phyloP scores from a whole-genome alignment of 2,329 filamentous ascomycete species.

The Penicillium sp. region DNA sequence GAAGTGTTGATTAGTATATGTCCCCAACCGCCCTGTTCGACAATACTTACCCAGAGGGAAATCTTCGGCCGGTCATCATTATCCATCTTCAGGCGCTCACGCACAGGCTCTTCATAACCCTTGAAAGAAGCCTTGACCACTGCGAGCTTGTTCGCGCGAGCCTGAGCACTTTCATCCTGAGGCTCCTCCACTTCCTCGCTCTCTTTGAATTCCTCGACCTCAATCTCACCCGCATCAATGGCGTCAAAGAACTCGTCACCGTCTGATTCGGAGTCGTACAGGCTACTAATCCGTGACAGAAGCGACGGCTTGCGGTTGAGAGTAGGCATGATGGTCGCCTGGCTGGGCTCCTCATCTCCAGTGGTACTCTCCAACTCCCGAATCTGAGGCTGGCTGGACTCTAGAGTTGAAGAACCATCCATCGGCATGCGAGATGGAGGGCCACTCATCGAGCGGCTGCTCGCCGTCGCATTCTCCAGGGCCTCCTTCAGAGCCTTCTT shows the following conservation, averaged over 20 bases:
- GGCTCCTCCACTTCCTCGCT: conserved; percentile 55
- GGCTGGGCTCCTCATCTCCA: conserved; percentile 20
- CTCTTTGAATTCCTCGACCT: conserved; percentile 67
- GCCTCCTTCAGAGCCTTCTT: conserved; percentile 89
- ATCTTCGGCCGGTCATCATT: conserved; percentile 92
- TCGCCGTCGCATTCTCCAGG: conserved; percentile 63
- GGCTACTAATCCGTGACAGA: conserved; percentile 71
- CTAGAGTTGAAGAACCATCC: conserved; percentile 33
- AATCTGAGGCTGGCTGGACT: conserved; percentile 45
- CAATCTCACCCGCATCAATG: conserved; percentile 88
- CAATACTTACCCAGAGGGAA: conserved; percentile 81
- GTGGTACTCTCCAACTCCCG: conserved; percentile 1
- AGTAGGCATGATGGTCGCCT: conserved; percentile 17
- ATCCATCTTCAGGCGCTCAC: conserved; percentile 82
- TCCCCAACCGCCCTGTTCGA: no score
- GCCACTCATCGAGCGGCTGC: conserved; percentile 45
- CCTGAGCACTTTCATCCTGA: conserved; percentile 45
- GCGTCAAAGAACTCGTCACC: conserved; percentile 98
- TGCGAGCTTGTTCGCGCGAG: conserved; percentile 57
- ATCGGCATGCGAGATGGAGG: conserved; percentile 34
- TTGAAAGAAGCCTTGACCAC: conserved; percentile 80
- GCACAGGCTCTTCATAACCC: conserved; percentile 89
- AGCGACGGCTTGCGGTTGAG: conserved; percentile 67
- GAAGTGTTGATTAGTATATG: neutral
- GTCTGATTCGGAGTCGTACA: conserved; percentile 77